Base-by-base conservation (phyloP, 1,284 basidiomycete species). In the Cerioporus squamosus region DNA sequence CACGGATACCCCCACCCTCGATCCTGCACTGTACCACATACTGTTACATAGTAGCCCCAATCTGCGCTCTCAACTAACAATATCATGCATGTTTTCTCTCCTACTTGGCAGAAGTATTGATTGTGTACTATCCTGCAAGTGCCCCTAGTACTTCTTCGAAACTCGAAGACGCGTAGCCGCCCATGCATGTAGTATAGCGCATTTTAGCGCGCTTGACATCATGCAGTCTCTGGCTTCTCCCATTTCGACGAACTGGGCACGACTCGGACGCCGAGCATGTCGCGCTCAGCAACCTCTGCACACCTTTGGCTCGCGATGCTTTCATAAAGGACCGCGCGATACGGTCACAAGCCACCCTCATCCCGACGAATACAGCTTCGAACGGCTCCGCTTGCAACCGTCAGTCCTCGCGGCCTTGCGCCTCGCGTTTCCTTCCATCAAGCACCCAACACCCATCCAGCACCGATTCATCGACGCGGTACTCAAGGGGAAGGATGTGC, bases 391-490 rank as follows among this genome's bases (percentile, higher is more conserved):
- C 20, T 69, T 90, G 24, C 77, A 78, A 47, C 73, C 77, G 20
- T 67, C 72, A 22, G 75, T 90, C 29, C 76, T 78, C 9, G 65
- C 75, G 26, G 82, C 82, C 12, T 66, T 90, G 43, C 74, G 71
- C 40, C 66, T 69, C n/a, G 85, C 87, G 12, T 92, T 90, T 70
- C 88, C 89, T 1, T 76, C 81, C 56, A 77, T 91, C 29, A 69
- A 74, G 59, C 63, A 72, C 23, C 88, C 90, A 2, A 91, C 89
- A 0, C 68, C 74, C 12, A 79, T 81, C 33, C 90, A 92, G 66
- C 73, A 70, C 44, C 74, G 77, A 47, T 81, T 91, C 53, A 87
- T 92, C 60, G 81, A 83, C 12, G 87, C 85, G 6, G 77, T 91
- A 17, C 61, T 86, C 22, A 68, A 71, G 20, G 80, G 80, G 9